A percentile compares a stretch with the other conserved stretches of the same genome.
phyloP scores from a whole-genome alignment of 257 asterid species.

The Eustoma russellianum region DNA sequence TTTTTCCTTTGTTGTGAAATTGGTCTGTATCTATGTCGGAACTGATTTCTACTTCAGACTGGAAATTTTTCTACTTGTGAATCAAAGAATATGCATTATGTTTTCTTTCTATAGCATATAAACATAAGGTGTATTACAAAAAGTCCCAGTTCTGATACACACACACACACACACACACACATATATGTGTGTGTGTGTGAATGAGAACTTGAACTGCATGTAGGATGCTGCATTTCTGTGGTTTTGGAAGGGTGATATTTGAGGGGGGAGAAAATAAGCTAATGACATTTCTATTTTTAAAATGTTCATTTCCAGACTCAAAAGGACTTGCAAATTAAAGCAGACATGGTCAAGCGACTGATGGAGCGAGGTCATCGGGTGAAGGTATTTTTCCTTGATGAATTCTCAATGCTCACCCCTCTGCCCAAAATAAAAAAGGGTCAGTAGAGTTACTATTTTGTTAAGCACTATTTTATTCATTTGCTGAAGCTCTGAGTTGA shows the following conservation, averaged over 20 bases:
- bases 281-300: neutral
- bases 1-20: no score
- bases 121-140: no score
- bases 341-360: constrained; percentile 62
- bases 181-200: no score
- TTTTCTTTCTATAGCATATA: no score
- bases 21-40: no score
- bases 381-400: constrained; percentile 44
- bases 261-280: no score
- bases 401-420: neutral
- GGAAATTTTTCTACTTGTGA: no score
- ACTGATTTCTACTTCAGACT: no score
- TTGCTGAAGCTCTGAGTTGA: neutral
- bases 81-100: no score
- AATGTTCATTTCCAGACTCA: constrained; percentile 32
- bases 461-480: neutral
- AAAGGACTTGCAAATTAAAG: constrained; percentile 71
- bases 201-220: neutral
- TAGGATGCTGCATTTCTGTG: neutral
- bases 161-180: no score
- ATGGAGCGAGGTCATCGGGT: constrained; percentile 78
- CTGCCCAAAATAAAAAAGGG: neutral
- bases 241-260: neutral
- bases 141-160: no score
- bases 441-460: no score